Conservation (phyloP, 169 alveolate genomes). For the Plasmodium gonderi region DNA sequence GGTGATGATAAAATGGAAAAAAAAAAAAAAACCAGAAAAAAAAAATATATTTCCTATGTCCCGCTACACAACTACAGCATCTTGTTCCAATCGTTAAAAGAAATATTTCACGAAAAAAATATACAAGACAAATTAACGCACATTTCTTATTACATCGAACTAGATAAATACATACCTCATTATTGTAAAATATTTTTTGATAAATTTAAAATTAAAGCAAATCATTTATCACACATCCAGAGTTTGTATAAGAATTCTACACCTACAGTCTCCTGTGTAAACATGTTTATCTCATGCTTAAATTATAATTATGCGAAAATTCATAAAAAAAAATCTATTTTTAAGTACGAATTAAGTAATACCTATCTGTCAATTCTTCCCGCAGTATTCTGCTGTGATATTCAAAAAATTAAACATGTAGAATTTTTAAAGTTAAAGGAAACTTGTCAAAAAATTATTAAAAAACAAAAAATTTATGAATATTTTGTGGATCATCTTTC, state of each 20-base stretch:
- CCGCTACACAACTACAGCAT: slow-evolving; percentile 43
- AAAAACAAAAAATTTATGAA: slow-evolving; percentile 37
- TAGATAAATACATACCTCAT: slow-evolving; percentile 21
- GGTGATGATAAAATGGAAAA: neutral
- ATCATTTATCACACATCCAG: slow-evolving; percentile 30
- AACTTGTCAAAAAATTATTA: slow-evolving; percentile 59
- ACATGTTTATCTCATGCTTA: slow-evolving; percentile 46
- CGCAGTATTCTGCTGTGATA: slow-evolving; percentile 53
- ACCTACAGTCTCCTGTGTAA: slow-evolving; percentile 37
- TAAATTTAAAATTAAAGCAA: slow-evolving; percentile 38
- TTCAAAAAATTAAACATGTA: slow-evolving; percentile 42
- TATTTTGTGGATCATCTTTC: slow-evolving; percentile 44
- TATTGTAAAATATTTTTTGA: slow-evolving; percentile 39
- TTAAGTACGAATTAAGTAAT: slow-evolving; percentile 21
- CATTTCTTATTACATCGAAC: slow-evolving; percentile 56
- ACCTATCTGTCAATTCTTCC: slow-evolving; percentile 29
- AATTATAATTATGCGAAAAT: slow-evolving; percentile 47
- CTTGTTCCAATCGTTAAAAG: slow-evolving; percentile 21
- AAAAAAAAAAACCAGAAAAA: slow-evolving; percentile 29
- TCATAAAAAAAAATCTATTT: slow-evolving; percentile 56
- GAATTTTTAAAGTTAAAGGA: slow-evolving; percentile 70
- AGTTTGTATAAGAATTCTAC: slow-evolving; percentile 7
- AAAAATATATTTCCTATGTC: slow-evolving; percentile 67
- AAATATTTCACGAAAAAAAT: slow-evolving; percentile 37
- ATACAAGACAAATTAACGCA: slow-evolving; percentile 7